These are phyloP conservation scores for Tulasnella sp. DNA, from an alignment of 768 basidiomycete species.

Conservation along the genomic window DNA sequence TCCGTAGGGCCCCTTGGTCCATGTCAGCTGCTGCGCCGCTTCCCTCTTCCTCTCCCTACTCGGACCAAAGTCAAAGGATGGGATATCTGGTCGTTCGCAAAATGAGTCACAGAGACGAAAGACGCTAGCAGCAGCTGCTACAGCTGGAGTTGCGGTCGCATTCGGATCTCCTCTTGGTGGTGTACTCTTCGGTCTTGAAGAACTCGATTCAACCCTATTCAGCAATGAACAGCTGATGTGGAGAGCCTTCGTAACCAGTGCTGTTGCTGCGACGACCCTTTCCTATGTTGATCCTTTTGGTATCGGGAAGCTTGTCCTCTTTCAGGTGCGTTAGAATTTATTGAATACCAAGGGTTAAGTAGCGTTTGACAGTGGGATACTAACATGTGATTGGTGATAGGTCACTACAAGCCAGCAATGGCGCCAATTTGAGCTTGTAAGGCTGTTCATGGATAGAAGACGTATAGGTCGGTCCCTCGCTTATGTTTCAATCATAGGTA, in stretches of 20 bases:
- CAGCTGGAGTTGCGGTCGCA: conserved; percentile 79
- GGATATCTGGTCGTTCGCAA: background rate
- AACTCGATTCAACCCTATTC: conserved; percentile 18
- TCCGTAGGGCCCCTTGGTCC: conserved; percentile 65
- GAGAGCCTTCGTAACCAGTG: conserved; percentile 84
- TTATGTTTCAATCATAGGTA: conserved; percentile 33
- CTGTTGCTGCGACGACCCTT: conserved; percentile 73
- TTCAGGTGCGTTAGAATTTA: conserved; percentile 50
- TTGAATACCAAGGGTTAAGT: too few species aligned
- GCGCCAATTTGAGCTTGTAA: conserved; percentile 62
- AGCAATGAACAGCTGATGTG: conserved; percentile 40
- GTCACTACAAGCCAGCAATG: conserved; percentile 52
- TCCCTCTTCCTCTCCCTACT: conserved; percentile 34
- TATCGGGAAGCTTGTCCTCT: conserved; percentile 72
- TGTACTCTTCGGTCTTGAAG: conserved; percentile 73
- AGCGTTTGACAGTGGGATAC: too few species aligned
- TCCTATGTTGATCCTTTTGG: conserved; percentile 81
- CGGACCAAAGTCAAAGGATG: background rate
- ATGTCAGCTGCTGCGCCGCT: conserved; percentile 75
- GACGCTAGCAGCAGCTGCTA: conserved; percentile 70
- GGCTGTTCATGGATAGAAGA: conserved; percentile 17
- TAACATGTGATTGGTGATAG: conserved; percentile 27
- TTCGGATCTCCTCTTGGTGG: conserved; percentile 83
- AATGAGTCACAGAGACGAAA: conserved; percentile 52
- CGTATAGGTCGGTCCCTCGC: background rate